Base-by-base conservation (phyloP, 768 basidiomycete genomes). In the Suillus luteus region DNA sequence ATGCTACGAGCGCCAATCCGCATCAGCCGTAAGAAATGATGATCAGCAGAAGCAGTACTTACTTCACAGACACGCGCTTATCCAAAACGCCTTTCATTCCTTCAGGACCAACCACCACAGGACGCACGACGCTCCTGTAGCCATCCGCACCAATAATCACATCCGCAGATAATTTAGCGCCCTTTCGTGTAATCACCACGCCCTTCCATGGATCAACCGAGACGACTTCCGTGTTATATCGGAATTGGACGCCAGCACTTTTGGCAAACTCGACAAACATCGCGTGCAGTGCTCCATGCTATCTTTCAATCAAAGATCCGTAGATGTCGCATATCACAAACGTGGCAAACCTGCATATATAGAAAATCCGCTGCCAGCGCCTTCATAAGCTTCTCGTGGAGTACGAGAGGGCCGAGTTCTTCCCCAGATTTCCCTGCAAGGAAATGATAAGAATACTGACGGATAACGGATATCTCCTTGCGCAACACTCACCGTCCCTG, bases 101-200 rank as follows among this genome's bases (percentile, higher is more conserved):
- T 37, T 64, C 63, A 10, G 65, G 12, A 1, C 72, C 72, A 1
- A 73, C 73, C 24, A 80, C 68, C 5, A 83, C 69, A 7, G 76
- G 66, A 10, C 72, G 71, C 10, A 80, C 75, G 40, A 81, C 46
- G 24, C 85, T 86, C 38, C 75, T 69, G n/a, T 77, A 77, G 10
- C 88, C 87, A 70, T 89, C 88, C 3, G 88, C 88, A 12, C 84
- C 87, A 5, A 89, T 77, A 46, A 89, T 72, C 31, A 88, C 70
- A 67, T 89, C 86, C 0, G 81, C 82, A 15, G 67, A 62, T 11
- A 85, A 59, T 5, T 68, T 73, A 58, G 80, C 78, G 12, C 84
- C 86, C 46, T 72, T 76, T 22, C 77, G 74, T 1, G 80, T 77
- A 9, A 75, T 72, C 4, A 74, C 66, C 0, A 46, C 54, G 6